Conservation (phyloP, 2,329 filamentous ascomycete species). For the Colletotrichum graminicola region DNA sequence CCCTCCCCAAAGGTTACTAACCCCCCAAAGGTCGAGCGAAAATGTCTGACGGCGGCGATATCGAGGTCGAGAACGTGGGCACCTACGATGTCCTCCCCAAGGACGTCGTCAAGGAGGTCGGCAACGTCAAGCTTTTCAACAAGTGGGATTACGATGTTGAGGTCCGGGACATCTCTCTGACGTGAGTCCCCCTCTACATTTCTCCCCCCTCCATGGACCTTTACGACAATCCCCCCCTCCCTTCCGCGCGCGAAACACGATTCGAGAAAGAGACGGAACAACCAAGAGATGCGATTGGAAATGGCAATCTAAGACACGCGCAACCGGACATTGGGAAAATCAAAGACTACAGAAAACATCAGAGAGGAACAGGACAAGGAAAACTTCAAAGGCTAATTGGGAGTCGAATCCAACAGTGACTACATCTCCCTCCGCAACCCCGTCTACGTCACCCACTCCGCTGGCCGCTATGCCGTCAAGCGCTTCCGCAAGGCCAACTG, state of each 20-base stretch:
- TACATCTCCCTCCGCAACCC: constrained; percentile 99
- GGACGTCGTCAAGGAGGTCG: constrained; percentile 90
- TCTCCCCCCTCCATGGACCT: background rate
- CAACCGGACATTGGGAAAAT: background rate
- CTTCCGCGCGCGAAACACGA: constrained; percentile 24
- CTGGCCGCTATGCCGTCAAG: constrained; percentile 98
- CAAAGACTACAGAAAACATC: background rate
- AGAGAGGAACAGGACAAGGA: background rate
- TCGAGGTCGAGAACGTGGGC: constrained; percentile 86
- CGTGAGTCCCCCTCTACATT: constrained; percentile 65
- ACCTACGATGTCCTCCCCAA: constrained; percentile 89
- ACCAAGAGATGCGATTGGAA: constrained; percentile 27
- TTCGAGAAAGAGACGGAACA: constrained; percentile 40
- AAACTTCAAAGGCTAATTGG: constrained; percentile 49
- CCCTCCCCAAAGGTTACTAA: constrained; percentile 34
- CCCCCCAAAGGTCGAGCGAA: constrained; percentile 56
- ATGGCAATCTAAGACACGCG: constrained; percentile 19
- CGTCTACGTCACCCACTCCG: constrained; percentile 99
- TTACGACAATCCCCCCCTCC: background rate
- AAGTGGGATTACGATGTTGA: constrained; percentile 99
- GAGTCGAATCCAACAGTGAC: constrained; percentile 73
- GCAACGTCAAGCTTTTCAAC: constrained; percentile 96
- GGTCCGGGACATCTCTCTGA: constrained; percentile 99
- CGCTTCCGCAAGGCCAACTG: constrained; percentile 99
- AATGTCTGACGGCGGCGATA: constrained; percentile 96